Percentiles rank a stretch among this genome's conserved stretches.
These are phyloP conservation scores for Lippia alba DNA, from an alignment of 305 asterid species.

Conservation along the genomic window DNA sequence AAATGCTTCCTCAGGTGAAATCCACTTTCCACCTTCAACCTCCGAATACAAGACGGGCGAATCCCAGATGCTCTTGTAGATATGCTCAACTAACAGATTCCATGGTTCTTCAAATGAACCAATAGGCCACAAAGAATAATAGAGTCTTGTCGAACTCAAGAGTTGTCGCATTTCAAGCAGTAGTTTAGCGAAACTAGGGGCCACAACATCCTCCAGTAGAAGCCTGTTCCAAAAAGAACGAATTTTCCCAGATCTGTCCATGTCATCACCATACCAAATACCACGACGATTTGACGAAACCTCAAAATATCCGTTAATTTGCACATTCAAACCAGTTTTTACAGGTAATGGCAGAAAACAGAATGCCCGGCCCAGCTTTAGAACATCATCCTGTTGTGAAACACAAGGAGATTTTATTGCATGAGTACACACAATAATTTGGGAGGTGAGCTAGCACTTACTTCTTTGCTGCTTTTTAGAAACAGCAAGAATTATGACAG, in stretches of 20 bases:
- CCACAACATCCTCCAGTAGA: constrained; percentile 88
- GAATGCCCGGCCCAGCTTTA: constrained; percentile 84
- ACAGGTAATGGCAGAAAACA: constrained; percentile 98
- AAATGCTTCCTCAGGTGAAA: constrained; percentile 80
- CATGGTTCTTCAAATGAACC: constrained; percentile 97
- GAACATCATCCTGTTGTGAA: constrained; percentile 62
- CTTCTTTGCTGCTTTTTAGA: constrained; percentile 14
- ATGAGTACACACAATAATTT: constrained; percentile 32
- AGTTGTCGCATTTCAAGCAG: constrained; percentile 63
- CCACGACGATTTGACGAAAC: constrained; percentile 99
- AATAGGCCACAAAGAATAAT: constrained; percentile 93
- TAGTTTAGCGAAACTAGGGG: constrained; percentile 76
- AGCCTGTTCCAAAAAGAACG: constrained; percentile 98
- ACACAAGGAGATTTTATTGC: constrained; percentile 37
- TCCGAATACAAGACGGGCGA: constrained; percentile 77
- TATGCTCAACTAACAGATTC: constrained; percentile 76
- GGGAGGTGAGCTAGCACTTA: constrained; percentile 10
- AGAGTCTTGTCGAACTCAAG: constrained; percentile 65
- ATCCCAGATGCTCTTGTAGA: constrained; percentile 63
- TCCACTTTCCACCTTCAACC: constrained; percentile 85
- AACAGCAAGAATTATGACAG: constrained; percentile 12
- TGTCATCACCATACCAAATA: constrained; percentile 98
- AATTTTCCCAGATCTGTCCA: constrained; percentile 96
- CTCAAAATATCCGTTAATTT: constrained; percentile 92
- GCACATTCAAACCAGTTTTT: constrained; percentile 85